A percentile compares a stretch with the other conserved stretches of the same genome.
These are phyloP conservation scores for Podospora tetraspora DNA, from an alignment of 495 filamentous ascomycete genomes.

Conservation along the genomic window DNA sequence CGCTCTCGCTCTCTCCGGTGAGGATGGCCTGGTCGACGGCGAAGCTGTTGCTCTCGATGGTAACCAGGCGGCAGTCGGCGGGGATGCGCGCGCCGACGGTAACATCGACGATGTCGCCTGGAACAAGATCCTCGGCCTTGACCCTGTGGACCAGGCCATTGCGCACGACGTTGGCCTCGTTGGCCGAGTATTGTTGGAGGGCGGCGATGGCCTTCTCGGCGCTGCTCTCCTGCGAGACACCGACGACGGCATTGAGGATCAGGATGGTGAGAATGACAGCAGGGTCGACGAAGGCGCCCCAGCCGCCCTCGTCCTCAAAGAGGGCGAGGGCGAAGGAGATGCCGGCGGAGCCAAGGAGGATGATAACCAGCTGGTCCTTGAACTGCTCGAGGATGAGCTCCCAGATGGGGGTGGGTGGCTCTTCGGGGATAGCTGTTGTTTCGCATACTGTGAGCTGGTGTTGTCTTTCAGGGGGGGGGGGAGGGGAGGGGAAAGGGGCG, in stretches of 20 bases:
- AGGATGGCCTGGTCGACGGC: slow-evolving; percentile 94
- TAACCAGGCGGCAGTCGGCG: slow-evolving; percentile 88
- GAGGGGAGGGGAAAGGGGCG: slow-evolving; percentile 24
- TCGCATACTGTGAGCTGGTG: slow-evolving; percentile 6
- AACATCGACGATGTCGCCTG: slow-evolving; percentile 86
- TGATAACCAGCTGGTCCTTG: slow-evolving; percentile 97
- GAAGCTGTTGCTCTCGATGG: slow-evolving; percentile 96
- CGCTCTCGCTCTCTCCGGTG: slow-evolving; percentile 97
- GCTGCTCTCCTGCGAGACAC: slow-evolving; percentile 96
- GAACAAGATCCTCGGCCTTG: slow-evolving; percentile 93
- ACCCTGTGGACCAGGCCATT: slow-evolving; percentile 67
- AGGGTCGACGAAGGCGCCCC: slow-evolving; percentile 98
- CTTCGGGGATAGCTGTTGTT: slow-evolving; percentile 77
- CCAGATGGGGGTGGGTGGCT: slow-evolving; percentile 96
- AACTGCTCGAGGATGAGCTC: slow-evolving; percentile 96
- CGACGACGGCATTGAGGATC: slow-evolving; percentile 92
- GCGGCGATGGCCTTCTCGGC: slow-evolving; percentile 98
- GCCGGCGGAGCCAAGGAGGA: slow-evolving; percentile 87
- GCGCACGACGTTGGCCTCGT: slow-evolving; percentile 89
- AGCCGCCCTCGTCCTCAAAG: slow-evolving; percentile 87
- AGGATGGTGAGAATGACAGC: slow-evolving; percentile 95
- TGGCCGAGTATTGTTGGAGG: slow-evolving; percentile 97
- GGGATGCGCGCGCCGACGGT: slow-evolving; percentile 91
- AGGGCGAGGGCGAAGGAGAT: slow-evolving; percentile 91
- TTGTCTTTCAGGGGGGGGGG: slow-evolving; percentile 1